Evolutionary conservation across 208 protist species (phyloP), one percentile per base, ranked within the genome.

Genomic region (Leishmania guyanensis): DNA sequence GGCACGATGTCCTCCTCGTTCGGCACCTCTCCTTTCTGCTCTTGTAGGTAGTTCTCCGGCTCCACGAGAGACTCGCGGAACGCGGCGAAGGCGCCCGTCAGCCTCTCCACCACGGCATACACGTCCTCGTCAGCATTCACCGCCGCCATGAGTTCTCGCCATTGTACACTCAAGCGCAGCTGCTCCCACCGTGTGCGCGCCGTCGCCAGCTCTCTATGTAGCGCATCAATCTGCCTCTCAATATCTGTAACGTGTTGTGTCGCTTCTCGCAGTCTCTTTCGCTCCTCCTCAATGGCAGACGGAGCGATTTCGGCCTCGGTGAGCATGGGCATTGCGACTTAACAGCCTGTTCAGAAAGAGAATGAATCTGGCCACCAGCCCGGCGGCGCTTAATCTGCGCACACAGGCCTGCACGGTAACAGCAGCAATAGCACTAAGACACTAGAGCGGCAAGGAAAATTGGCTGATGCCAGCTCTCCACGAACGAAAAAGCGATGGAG

Each of bases 81-180:
- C 14, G 74, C 68, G n/a, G 84, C 77, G 56, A 90, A 84, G 33
- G 87, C 79, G 22, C 81, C 80, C 36, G 65, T 86, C 46, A 98
- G 33, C 79, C 91, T 85, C 90, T 82, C 84, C 79, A 93, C 90
- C 3, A 87, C 75, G 33, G 76, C 54, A 54, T 81, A 80, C 9
- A 85, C 75, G 0, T 43, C 62, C 2, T 76, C 80, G 39, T 88
- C 81, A 12, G 56, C 62, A 78, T 92, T 84, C 26, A 96, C 83
- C 26, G 92, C 88, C 14, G 90, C 86, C 88, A 94, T 90, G 75
- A 99, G 93, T 72, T 98, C 89, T n/a, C 88, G 82, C 84, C 96
- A 94, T 16, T 94, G 83, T 12, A 98, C 78, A 75, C 98, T 89
- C 26, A 83, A 83, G 68, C 96, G 89, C 16, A 96, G 83, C 2